A percentile compares a stretch with the other conserved stretches of the same genome.
Evolutionary conservation across 371 early-diverging fungal genomes (phyloP).

Genomic region (Parasitella parasitica): DNA sequence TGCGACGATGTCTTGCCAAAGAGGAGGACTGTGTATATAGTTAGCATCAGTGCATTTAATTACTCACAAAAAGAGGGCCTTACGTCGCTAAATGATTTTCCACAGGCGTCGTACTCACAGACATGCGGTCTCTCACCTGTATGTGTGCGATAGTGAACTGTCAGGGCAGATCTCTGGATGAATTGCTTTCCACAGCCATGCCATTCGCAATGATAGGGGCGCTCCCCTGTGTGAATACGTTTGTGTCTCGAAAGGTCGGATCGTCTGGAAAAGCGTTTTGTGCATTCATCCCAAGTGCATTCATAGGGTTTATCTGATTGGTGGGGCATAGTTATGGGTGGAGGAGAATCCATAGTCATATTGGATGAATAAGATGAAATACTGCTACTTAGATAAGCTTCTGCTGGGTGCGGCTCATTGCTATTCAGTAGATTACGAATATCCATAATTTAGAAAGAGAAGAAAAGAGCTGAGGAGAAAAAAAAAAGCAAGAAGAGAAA

Average conservation of each 20-base stretch:
- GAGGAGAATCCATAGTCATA: constrained; percentile 11
- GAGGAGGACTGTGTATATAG: constrained; percentile 38
- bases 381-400: constrained; percentile 8
- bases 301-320: constrained; percentile 56
- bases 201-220: constrained; percentile 69
- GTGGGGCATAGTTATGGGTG: background rate
- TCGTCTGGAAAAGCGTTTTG: constrained; percentile 74
- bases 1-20: constrained; percentile 50
- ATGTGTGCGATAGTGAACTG: constrained; percentile 78
- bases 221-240: constrained; percentile 75
- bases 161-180: constrained; percentile 79
- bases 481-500: constrained; percentile 9
- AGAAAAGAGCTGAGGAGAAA: constrained; percentile 7
- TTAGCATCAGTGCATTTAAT: background rate
- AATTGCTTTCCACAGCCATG: constrained; percentile 72
- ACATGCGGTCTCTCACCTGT: constrained; percentile 80
- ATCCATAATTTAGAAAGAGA: constrained; percentile 33
- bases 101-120: constrained; percentile 63
- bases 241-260: constrained; percentile 79
- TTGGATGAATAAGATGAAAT: constrained; percentile 19
- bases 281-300: constrained; percentile 69
- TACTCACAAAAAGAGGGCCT: constrained; percentile 11
- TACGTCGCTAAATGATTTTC: constrained; percentile 66
- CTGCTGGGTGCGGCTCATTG: constrained; percentile 22
- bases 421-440: constrained; percentile 45